Evolutionary conservation across 345 rosid species (phyloP), one percentile per base, ranked within the genome.

Genomic region (Schrenkiella parvula): DNA sequence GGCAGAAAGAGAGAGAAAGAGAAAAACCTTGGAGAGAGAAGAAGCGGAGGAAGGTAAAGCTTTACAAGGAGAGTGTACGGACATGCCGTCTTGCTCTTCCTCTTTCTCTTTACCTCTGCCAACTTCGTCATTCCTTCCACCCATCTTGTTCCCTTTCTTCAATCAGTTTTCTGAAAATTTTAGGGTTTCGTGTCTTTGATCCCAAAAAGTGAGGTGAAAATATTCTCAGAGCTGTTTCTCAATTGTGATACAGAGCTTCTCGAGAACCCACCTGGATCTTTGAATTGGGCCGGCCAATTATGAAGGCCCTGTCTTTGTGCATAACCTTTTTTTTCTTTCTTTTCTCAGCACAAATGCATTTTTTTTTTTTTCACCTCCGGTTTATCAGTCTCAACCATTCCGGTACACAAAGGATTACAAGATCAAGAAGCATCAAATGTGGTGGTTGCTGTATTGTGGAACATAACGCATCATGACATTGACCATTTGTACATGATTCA

Each of bases 41-140:
- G 99, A 88, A 57, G 92, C 98, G 19, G 99, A 89, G 44, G 99
- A 92, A 42, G 84, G 92, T n/a, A 96, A 88, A 71, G 95, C 89
- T 79, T 95, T 95, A 82, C 96, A 92, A 0, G 93, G 98, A 50
- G 99, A 92, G 70, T 90, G 99, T 44, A 90, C 93, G 53, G 98
- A 95, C 79, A 92, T 76, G 26, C 98, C 99, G 37, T 95, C 98
- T 59, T 82, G 97, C 61, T 95, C 96, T 80, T 84, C 90, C 72
- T 85, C 91, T 75, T 72, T 81, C 71, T 55, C 82, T 78, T 65
- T 64, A 17, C 23, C 65, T 56, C 63, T 52, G 5, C 70, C 70
- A 39, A 60, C 79, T 64, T 70, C 86, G 32, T 77, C 90, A 64
- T 70, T 77, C 13, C 43, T 60, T 14, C 39, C 80, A 46, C 47